Base-by-base conservation (phyloP, 2,329 filamentous ascomycete species). In the Ploettnerulaceae sp. region DNA sequence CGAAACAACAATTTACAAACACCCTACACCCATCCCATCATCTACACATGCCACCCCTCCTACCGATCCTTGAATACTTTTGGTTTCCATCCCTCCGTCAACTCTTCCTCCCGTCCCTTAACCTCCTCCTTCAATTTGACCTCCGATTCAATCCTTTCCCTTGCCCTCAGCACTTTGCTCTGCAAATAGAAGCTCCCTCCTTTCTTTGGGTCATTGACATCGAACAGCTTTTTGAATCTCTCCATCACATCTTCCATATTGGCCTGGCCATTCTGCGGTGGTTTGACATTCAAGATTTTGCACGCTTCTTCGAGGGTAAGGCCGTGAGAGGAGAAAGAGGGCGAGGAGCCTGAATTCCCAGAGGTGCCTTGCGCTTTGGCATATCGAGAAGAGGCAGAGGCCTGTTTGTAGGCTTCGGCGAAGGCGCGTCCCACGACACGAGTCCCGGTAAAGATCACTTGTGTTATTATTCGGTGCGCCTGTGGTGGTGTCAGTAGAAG, bases 151-250 rank as follows among this genome's bases (percentile, higher is more conserved):
- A 98, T 85, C 55, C 93, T 76, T 71, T 98, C 91, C 61, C 91
- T 80, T 48, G 93, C 93, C 53, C 93, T 77, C 58, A 97, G 70
- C 45, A 98, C 81, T 72, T 98, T 98, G 75, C 91, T 97, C 71
- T 98, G 93, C 38, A 98, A 75, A 69, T 98, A 98, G 70, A 98
- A 98, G 62, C 89, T 96, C 43, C 93, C 93, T 26, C 93, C 93
- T 64, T 95, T 95, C 68, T 94, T 77, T 8, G 93, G 91, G 56
- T 98, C 87, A 71, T 98, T 98, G 59, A 80, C 73, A 68, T 98
- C 93, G 66, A 96, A 98, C 37, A 98, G 72, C 55, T 84, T 82
- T 79, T 97, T 97, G 76, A 97, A 98, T 44, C 89, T 78, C 58
- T 85, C 81, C 69, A 86, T 83, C 45, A 95, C 82, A 56, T 84